These are phyloP conservation scores for Lichtheimia corymbifera DNA, from an alignment of 371 early-diverging fungal species.

Conservation along the genomic window DNA sequence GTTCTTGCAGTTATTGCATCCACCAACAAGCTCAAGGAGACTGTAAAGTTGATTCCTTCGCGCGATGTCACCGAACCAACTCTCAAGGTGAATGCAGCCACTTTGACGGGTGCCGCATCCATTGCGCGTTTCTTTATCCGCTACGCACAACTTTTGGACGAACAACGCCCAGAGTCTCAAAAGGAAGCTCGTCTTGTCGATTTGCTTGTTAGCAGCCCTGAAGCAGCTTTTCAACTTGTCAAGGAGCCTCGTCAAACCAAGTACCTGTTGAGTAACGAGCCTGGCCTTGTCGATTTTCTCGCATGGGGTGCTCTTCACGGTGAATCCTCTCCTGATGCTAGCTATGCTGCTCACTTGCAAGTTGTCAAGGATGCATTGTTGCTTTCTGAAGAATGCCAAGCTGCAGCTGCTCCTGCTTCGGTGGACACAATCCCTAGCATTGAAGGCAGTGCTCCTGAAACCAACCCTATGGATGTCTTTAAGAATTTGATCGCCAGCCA, in stretches of 20 bases:
- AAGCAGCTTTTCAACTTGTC: slow-evolving; percentile 22
- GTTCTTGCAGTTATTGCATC: slow-evolving; percentile 17
- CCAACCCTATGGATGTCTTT: slow-evolving; percentile 60
- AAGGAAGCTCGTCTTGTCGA: slow-evolving; percentile 28
- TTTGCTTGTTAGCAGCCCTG: slow-evolving; percentile 27
- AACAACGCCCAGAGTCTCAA: slow-evolving; percentile 20
- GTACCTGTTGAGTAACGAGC: slow-evolving; percentile 41
- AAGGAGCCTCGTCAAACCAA: slow-evolving; percentile 30
- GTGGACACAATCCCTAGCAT: slow-evolving; percentile 41
- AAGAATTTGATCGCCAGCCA: slow-evolving; percentile 55
- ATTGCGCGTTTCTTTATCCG: slow-evolving; percentile 46
- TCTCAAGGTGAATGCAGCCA: slow-evolving; percentile 13
- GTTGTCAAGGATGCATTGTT: slow-evolving; percentile 39
- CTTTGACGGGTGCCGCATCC: slow-evolving; percentile 29
- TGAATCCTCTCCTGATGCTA: slow-evolving; percentile 30
- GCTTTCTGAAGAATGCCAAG: slow-evolving; percentile 25
- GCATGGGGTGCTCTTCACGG: slow-evolving; percentile 48
- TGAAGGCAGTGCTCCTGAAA: slow-evolving; percentile 49
- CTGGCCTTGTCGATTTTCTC: slow-evolving; percentile 44
- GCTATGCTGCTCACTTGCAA: slow-evolving; percentile 32
- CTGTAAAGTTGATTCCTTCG: slow-evolving; percentile 20
- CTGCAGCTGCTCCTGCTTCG: slow-evolving; percentile 24
- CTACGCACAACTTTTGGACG: slow-evolving; percentile 27
- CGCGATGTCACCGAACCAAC: slow-evolving; percentile 18
- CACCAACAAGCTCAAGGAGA: slow-evolving; percentile 21